These are phyloP conservation scores for Melanomma pulvis-pyrius DNA, from an alignment of 495 filamentous ascomycete species.

Conservation along the genomic window DNA sequence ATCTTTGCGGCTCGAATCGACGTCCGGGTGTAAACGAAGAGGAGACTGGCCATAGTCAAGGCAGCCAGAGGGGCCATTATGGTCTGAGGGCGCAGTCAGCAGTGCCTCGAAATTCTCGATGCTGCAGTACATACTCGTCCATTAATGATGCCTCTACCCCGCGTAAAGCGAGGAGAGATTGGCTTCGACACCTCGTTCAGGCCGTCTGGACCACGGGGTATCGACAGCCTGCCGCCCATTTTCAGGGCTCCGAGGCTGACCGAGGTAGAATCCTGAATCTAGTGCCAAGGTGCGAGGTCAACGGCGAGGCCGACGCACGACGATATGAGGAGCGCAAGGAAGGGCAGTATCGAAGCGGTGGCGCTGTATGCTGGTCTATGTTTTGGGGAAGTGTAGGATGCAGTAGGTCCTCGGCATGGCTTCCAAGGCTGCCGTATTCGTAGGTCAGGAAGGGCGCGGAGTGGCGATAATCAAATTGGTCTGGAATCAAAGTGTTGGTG, in stretches of 20 bases:
- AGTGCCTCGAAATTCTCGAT: neutral
- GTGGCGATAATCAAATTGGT: neutral
- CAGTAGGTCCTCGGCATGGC: neutral
- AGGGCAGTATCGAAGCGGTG: neutral
- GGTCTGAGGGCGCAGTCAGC: conserved; percentile 31
- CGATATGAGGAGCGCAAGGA: neutral
- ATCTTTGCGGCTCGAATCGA: conserved; percentile 50
- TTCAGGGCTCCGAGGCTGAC: neutral
- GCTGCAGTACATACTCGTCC: conserved; percentile 25
- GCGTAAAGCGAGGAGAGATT: conserved; percentile 19
- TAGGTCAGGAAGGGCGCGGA: neutral
- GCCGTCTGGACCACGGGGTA: conserved; percentile 38
- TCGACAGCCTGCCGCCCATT: conserved; percentile 45
- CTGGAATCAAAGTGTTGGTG: neutral
- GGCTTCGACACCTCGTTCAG: conserved; percentile 39
- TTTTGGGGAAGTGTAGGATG: neutral
- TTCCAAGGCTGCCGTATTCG: neutral
- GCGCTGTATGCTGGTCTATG: neutral
- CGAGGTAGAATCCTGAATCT: neutral
- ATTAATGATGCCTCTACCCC: conserved; percentile 33
- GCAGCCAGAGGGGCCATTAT: conserved; percentile 49
- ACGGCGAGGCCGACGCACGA: neutral
- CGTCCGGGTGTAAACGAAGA: conserved; percentile 51
- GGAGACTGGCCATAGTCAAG: conserved; percentile 52
- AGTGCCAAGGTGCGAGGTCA: neutral